Evolutionary conservation across 805 yeast species (phyloP).

Genomic region (Lachancea fermentati): DNA sequence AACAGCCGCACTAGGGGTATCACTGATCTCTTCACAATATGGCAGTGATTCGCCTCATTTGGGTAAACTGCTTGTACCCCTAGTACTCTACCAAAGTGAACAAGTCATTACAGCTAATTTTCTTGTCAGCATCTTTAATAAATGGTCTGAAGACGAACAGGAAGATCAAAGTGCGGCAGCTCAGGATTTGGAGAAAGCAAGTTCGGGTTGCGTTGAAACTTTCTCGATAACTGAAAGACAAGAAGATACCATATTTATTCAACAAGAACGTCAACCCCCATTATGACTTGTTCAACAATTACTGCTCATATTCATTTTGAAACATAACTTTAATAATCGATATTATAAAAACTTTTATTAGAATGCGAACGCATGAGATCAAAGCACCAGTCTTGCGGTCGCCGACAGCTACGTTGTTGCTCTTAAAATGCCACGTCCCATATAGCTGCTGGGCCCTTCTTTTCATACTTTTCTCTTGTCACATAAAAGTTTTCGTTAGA

Average conservation of each 20-base stretch:
- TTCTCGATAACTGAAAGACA: too few relatives aligned
- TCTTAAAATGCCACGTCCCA: conserved; percentile 61
- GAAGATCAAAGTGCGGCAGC: background rate
- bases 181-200: too few relatives aligned
- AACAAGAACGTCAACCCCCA: too few relatives aligned
- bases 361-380: background rate
- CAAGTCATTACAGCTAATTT: conserved; percentile 81
- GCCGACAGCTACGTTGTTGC: too few relatives aligned
- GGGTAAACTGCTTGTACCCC: conserved; percentile 71
- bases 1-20: conserved; percentile 88
- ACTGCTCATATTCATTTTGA: background rate
- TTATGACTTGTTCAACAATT: too few relatives aligned
- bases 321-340: background rate
- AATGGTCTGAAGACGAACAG: conserved; percentile 46
- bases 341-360: too few relatives aligned
- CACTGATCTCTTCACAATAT: conserved; percentile 74
- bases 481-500: conserved; percentile 61
- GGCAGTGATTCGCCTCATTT: conserved; percentile 55
- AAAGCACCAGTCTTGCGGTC: too few relatives aligned
- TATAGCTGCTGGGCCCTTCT: conserved; percentile 73
- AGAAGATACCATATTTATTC: too few relatives aligned
- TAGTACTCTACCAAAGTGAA: conserved; percentile 81
- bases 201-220: too few relatives aligned
- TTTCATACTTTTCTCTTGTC: conserved; percentile 64
- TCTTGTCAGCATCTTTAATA: conserved; percentile 57